Evolutionary conservation across 805 yeast species (phyloP).

Genomic region (Tetrapisispora taiwanensis): DNA sequence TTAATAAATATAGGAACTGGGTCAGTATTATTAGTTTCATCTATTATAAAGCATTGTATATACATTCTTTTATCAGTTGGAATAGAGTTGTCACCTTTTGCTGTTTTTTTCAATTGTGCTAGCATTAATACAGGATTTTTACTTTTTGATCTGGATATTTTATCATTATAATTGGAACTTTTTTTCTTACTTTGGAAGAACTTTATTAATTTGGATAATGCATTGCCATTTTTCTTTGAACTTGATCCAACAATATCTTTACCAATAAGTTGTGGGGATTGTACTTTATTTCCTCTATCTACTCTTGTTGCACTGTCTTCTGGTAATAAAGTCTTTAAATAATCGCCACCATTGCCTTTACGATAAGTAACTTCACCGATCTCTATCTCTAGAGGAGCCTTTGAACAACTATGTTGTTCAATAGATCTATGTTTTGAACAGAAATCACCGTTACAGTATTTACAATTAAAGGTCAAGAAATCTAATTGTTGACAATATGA

Average conservation of each 20-base stretch:
- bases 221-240: slow-evolving; percentile 11
- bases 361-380: not conserved
- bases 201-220: slow-evolving; percentile 18
- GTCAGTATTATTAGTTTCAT: not conserved
- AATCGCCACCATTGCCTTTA: slow-evolving; percentile 12
- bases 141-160: slow-evolving; percentile 2
- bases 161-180: slow-evolving; percentile 3
- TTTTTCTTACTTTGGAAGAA: slow-evolving; percentile 17
- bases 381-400: not conserved
- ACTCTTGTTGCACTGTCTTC: slow-evolving; percentile 22
- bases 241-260: slow-evolving; percentile 2
- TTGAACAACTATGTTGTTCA: slow-evolving; percentile 21
- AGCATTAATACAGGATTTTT: slow-evolving; percentile 10
- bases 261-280: not conserved
- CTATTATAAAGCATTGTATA: slow-evolving; percentile 14
- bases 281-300: slow-evolving; percentile 1
- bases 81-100: slow-evolving; percentile 22
- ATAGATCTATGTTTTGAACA: slow-evolving; percentile 22
- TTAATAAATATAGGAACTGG: slow-evolving; percentile 16
- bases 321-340: slow-evolving; percentile 23
- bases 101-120: slow-evolving; percentile 13
- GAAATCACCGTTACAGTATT: slow-evolving; percentile 21
- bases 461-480: slow-evolving; percentile 27
- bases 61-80: slow-evolving; percentile 22
- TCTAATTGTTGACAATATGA: slow-evolving; percentile 25